A percentile compares a stretch with the other conserved stretches of the same genome.
Evolutionary conservation across 2,329 filamentous ascomycete genomes (phyloP).

Genomic region (Ramularia collo-cygni): DNA sequence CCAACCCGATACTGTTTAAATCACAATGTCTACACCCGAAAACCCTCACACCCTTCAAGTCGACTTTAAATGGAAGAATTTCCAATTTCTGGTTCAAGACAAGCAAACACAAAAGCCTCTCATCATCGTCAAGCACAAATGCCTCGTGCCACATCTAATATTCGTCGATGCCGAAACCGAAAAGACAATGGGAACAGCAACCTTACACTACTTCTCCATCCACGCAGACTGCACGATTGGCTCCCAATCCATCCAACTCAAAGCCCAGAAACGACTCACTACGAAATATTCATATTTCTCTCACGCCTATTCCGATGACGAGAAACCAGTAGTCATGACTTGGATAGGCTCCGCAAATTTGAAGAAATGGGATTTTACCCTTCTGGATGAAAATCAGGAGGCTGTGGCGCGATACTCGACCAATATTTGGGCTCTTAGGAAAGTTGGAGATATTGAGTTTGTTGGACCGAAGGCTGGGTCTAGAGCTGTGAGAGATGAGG

Average conservation of each 20-base stretch:
- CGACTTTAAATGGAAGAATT: conserved; percentile 11
- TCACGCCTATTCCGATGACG: conserved; percentile 1
- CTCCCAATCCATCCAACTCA: conserved; percentile 1
- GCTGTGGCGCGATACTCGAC: conserved; percentile 6
- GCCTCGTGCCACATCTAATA: conserved; percentile 6
- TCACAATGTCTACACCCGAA: no score
- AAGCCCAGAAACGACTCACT: conserved; percentile 7
- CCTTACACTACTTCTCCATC: conserved; percentile 7
- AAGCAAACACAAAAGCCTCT: neutral
- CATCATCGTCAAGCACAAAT: conserved; percentile 3
- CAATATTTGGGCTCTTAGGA: conserved; percentile 9
- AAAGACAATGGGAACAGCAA: conserved; percentile 3
- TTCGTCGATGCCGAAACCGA: conserved; percentile 4
- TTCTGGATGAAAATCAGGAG: conserved; percentile 5
- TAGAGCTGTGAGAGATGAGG: conserved; percentile 6
- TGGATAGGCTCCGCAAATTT: conserved; percentile 5
- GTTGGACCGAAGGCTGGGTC: conserved; percentile 1
- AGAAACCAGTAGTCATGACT: conserved; percentile 1
- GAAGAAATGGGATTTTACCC: conserved; percentile 10
- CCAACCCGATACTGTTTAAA: no score
- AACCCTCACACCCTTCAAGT: conserved; percentile 1
- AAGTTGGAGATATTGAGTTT: conserved; percentile 7
- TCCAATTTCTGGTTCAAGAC: conserved; percentile 5
- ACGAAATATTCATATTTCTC: conserved; percentile 7
- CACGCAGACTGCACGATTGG: conserved; percentile 4